phyloP scores from a whole-genome alignment of 164 flowering plant species.

The Hamamelis virginiana region DNA sequence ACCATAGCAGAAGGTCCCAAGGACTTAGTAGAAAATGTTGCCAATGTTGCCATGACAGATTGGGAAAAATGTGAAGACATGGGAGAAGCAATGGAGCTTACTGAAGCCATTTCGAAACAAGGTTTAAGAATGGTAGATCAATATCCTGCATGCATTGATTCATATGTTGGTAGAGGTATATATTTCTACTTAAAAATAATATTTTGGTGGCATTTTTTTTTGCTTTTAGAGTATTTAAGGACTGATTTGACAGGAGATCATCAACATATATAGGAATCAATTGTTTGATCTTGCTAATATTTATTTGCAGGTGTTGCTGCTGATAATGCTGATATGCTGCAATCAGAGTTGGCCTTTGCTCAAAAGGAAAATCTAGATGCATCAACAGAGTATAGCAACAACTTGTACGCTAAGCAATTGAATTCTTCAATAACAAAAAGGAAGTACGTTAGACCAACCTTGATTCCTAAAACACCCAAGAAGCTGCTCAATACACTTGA shows the following conservation, averaged over 20 bases:
- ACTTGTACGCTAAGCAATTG: constrained; percentile 3
- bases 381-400: not conserved
- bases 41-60: not conserved
- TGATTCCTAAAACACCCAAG: not conserved
- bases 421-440: constrained; percentile 1
- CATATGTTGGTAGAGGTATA: not conserved
- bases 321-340: not conserved
- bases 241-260: too few relatives aligned
- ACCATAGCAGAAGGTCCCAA: not conserved
- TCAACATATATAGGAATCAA: too few relatives aligned
- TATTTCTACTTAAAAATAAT: not conserved
- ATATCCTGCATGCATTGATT: not conserved
- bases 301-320: not conserved
- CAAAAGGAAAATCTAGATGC: not conserved
- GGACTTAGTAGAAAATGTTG: not conserved
- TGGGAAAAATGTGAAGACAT: too few relatives aligned
- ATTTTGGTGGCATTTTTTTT: not conserved
- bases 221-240: too few relatives aligned
- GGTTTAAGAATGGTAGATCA: not conserved
- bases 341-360: not conserved
- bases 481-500: not conserved
- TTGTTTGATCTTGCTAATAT: not conserved
- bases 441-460: not conserved
- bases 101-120: not conserved
- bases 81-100: too few relatives aligned